Conservation (phyloP, 2,329 filamentous ascomycete genomes). For the Cordyceps tenuipes region DNA sequence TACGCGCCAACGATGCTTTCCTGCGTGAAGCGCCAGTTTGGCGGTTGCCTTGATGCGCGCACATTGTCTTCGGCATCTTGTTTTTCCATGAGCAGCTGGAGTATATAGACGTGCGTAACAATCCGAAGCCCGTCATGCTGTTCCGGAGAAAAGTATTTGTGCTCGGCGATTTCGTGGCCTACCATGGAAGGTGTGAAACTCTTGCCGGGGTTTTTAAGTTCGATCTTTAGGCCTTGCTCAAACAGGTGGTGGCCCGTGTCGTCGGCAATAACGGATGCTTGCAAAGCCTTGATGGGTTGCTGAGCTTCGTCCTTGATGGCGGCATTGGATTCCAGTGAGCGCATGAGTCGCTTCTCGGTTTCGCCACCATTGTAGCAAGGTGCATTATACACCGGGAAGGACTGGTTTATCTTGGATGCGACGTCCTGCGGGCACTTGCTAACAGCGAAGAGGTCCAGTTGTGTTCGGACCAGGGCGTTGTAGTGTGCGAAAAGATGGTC, state of each 20-base stretch:
- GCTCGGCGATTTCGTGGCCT: conserved; percentile 25
- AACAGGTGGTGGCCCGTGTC: conserved; percentile 49
- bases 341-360: conserved; percentile 51
- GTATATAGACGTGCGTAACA: conserved; percentile 55
- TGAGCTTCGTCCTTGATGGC: conserved; percentile 50
- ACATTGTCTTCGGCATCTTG: conserved; percentile 27
- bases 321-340: conserved; percentile 48
- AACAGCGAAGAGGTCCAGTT: conserved; percentile 67
- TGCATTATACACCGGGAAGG: conserved; percentile 57
- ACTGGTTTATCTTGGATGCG: conserved; percentile 45
- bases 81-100: conserved; percentile 59
- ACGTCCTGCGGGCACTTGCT: conserved; percentile 44
- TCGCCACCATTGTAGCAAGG: conserved; percentile 50
- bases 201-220: neutral
- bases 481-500: conserved; percentile 82
- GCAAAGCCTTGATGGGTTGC: conserved; percentile 64
- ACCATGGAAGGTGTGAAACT: conserved; percentile 17
- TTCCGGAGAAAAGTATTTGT: conserved; percentile 44
- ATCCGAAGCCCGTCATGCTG: conserved; percentile 61
- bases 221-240: conserved; percentile 43
- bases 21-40: conserved; percentile 37
- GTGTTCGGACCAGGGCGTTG: conserved; percentile 72
- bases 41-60: conserved; percentile 1
- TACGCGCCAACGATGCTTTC: conserved; percentile 78
- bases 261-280: conserved; percentile 64